phyloP scores from a whole-genome alignment of 2,329 filamentous ascomycete genomes.

The Botrytis byssoidea region DNA sequence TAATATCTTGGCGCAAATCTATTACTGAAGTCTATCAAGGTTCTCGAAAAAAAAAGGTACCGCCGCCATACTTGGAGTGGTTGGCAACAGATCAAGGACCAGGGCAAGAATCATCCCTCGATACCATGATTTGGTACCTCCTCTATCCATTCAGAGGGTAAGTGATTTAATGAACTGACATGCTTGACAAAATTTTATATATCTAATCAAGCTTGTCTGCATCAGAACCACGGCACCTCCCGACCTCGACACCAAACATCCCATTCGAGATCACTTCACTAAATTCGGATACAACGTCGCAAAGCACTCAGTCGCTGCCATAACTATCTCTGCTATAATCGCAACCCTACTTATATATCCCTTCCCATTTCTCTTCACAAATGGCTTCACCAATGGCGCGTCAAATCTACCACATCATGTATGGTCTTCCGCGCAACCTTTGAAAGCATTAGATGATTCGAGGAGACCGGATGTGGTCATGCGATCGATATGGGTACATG shows the following conservation, averaged over 20 bases:
- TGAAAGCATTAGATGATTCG: slow-evolving; percentile 51
- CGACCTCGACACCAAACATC: slow-evolving; percentile 60
- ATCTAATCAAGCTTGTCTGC: background rate
- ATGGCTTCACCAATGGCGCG: slow-evolving; percentile 67
- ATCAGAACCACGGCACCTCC: slow-evolving; percentile 72
- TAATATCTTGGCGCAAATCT: background rate
- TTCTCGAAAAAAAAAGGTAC: background rate
- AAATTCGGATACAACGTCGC: slow-evolving; percentile 70
- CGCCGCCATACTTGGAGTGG: slow-evolving; percentile 13
- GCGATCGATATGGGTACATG: slow-evolving; percentile 79
- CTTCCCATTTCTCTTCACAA: slow-evolving; percentile 71
- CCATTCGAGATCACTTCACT: slow-evolving; percentile 62
- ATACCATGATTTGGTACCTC: slow-evolving; percentile 71
- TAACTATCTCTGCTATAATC: slow-evolving; percentile 70
- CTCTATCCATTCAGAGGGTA: slow-evolving; percentile 76
- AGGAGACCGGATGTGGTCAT: slow-evolving; percentile 68
- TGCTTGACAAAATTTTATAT: background rate
- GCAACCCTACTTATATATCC: slow-evolving; percentile 71
- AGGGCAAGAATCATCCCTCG: background rate
- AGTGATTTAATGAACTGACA: slow-evolving; percentile 39
- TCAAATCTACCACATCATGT: slow-evolving; percentile 75
- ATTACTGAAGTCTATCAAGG: background rate
- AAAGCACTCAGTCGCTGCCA: slow-evolving; percentile 70
- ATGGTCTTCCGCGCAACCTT: slow-evolving; percentile 71
- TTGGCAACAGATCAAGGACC: slow-evolving; percentile 7